Evolutionary conservation across 140 eudicot genomes (phyloP), one percentile per base, ranked within the genome.

Genomic region (Oenanthe javanica): DNA sequence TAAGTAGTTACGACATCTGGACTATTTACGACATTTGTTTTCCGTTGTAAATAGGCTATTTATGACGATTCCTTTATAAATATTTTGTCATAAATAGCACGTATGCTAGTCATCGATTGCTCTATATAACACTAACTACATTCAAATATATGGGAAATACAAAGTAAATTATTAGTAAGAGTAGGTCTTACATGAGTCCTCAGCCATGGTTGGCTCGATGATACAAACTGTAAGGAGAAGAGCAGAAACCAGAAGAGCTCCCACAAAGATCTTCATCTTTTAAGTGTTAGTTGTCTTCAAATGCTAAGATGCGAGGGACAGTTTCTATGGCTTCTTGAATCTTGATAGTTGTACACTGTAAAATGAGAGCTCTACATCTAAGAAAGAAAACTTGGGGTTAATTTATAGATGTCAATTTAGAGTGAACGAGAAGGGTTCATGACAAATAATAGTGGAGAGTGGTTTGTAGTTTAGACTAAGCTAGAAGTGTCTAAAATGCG

Each of bases 181-280:
- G 71, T 9, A 63, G 82, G 59, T 75, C 80, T 59, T 57, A 78
- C 73, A 12, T 1, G 81, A 38, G 71, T 46, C 73, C 19, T 67
- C 82, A 19, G 83, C 79, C 80, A 75, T 69, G 57, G 79, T 23
- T 67, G 86, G 74, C 49, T 79, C 77, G 21, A 47, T 46, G 63
- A 79, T 76, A 64, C 64, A 73, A 84, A 59, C 38, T 74, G 81
- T 11, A 5, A 85, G 79, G 43, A 85, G 81, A 69, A 82, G 81
- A 49, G 64, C 23, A 45, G 55, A 31, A 36, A 85, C 50, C 19
- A 85, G 71, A 16, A 85, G 54, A n/a, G 54, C 51, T 27, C 63
- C 79, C 15, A 81, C 1, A 15, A 72, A 55, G 59, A 59, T 64
- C 57, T 36, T 61, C 79, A 42, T 85, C 81, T 43, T 84, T 64